phyloP scores from a whole-genome alignment of 257 asterid genomes.

The Petunia axillaris region DNA sequence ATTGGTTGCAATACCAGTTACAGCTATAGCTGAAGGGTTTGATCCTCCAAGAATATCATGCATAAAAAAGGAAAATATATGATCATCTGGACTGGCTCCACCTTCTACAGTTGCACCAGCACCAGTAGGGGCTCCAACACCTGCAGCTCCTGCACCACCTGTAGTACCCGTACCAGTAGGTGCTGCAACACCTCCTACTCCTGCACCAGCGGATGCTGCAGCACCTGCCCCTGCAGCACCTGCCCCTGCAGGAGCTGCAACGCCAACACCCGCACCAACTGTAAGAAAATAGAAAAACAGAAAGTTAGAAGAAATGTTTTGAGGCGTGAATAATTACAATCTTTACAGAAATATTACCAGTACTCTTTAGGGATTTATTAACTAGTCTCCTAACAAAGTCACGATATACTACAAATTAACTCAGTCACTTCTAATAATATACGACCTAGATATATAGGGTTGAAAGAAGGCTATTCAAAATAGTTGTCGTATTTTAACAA shows the following conservation, averaged over 20 bases:
- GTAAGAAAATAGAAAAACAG: too few species aligned
- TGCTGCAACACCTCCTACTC: background rate
- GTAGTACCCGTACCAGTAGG: background rate
- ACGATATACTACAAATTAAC: too few species aligned
- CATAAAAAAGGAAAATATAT: slow-evolving; percentile 74
- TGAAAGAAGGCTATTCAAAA: too few species aligned
- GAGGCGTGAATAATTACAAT: too few species aligned
- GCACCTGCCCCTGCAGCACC: slow-evolving; percentile 30
- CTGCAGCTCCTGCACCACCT: background rate
- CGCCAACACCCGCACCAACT: slow-evolving; percentile 5
- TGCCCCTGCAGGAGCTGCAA: background rate
- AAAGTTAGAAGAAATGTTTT: too few species aligned
- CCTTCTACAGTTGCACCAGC: slow-evolving; percentile 24
- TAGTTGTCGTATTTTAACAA: too few species aligned
- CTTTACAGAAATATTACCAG: too few species aligned
- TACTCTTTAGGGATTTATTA: too few species aligned
- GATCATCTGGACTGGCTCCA: slow-evolving; percentile 36
- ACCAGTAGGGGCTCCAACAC: slow-evolving; percentile 18
- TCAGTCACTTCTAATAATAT: too few species aligned
- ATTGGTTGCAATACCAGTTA: slow-evolving; percentile 78
- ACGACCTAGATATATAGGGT: too few species aligned
- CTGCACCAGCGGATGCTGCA: background rate
- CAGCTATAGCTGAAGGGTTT: slow-evolving; percentile 81
- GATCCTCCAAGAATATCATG: slow-evolving; percentile 89
- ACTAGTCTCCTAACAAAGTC: too few species aligned